phyloP scores from a whole-genome alignment of 2,329 filamentous ascomycete genomes.

The Ophiostoma ips region DNA sequence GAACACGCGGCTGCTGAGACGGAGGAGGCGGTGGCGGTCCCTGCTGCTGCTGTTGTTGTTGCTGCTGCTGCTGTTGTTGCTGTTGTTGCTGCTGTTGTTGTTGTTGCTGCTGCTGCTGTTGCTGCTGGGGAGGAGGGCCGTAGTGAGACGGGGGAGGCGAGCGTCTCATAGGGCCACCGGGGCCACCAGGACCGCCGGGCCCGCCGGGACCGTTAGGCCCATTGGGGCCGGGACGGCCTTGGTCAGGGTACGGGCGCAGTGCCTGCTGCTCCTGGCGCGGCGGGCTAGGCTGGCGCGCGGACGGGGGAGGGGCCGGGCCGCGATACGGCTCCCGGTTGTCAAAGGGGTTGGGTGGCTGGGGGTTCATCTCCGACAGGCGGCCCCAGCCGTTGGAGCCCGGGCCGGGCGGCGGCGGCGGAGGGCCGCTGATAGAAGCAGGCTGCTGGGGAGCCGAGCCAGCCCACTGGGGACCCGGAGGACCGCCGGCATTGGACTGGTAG shows the following conservation, averaged over 20 bases:
- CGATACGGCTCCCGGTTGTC: constrained; percentile 63
- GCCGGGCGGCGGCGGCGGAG: constrained; percentile 46
- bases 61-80: constrained; percentile 27
- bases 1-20: constrained; percentile 33
- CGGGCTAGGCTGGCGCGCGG: constrained; percentile 54
- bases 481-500: constrained; percentile 75
- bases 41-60: constrained; percentile 24
- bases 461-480: constrained; percentile 81
- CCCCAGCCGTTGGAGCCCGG: constrained; percentile 43
- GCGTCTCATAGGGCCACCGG: constrained; percentile 28
- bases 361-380: constrained; percentile 66
- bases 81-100: constrained; percentile 25
- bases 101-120: constrained; percentile 27
- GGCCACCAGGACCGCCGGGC: constrained; percentile 23
- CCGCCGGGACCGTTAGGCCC: constrained; percentile 15
- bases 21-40: constrained; percentile 31
- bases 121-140: constrained; percentile 34
- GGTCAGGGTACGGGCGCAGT: constrained; percentile 56
- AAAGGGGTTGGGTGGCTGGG: constrained; percentile 66
- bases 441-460: constrained; percentile 50
- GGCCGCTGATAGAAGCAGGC: constrained; percentile 28
- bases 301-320: constrained; percentile 41
- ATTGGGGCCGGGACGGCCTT: constrained; percentile 32
- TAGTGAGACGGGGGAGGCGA: constrained; percentile 37
- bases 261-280: constrained; percentile 55